Evolutionary conservation across 305 asterid genomes (phyloP).

Genomic region (Monarda citriodora): DNA sequence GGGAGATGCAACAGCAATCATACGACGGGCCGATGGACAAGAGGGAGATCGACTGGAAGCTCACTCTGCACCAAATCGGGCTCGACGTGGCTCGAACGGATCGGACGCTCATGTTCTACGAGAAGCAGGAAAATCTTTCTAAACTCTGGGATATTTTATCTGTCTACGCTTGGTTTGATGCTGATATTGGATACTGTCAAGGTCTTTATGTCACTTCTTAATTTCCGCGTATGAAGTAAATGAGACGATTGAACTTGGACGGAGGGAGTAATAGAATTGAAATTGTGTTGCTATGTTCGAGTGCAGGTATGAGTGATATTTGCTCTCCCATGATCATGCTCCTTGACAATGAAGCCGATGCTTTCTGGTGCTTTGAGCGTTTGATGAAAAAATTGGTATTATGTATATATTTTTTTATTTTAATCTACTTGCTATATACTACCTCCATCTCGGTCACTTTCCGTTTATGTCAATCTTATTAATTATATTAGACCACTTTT

Average conservation of each 20-base stretch:
- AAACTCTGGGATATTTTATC: conserved; percentile 94
- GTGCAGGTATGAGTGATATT: conserved; percentile 93
- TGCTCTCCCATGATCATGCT: conserved; percentile 97
- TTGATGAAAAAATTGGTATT: conserved; percentile 89
- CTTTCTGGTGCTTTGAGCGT: conserved; percentile 98
- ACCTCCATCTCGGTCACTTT: no score
- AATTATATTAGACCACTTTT: no score
- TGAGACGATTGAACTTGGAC: no score
- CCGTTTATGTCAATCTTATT: no score
- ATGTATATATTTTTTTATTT: not conserved
- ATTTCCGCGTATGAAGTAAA: no score
- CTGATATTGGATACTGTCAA: conserved; percentile 95
- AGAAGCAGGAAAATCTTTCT: conserved; percentile 78
- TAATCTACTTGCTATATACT: not conserved
- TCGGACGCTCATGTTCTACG: conserved; percentile 77
- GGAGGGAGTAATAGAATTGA: no score
- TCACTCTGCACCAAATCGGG: conserved; percentile 92
- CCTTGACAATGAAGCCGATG: conserved; percentile 93
- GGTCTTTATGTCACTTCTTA: no score
- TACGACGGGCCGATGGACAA: conserved; percentile 47
- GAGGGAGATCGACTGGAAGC: conserved; percentile 87
- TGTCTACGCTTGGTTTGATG: conserved; percentile 90
- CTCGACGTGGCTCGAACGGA: conserved; percentile 96
- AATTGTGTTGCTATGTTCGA: not conserved
- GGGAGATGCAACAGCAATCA: conserved; percentile 14